Percentiles rank a stretch among this genome's conserved stretches.
Conservation (phyloP, 2,329 filamentous ascomycete species). For the Trichoderma sp. region DNA sequence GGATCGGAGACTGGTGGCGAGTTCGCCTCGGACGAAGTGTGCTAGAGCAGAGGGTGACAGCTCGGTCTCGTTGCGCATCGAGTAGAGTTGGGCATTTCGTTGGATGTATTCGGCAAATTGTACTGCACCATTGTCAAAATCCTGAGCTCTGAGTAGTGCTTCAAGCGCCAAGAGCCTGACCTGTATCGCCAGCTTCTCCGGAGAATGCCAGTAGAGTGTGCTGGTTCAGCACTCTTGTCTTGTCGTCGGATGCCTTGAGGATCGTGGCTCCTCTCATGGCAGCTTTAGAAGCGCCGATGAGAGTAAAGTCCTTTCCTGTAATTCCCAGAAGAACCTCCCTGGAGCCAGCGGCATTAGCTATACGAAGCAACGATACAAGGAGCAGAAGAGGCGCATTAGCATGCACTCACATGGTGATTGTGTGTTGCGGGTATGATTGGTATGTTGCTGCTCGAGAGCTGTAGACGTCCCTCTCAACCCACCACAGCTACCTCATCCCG, state of each 20-base stretch:
- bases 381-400: neutral
- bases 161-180: slow-evolving; percentile 50
- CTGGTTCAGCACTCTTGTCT: slow-evolving; percentile 90
- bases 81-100: slow-evolving; percentile 96
- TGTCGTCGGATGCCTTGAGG: slow-evolving; percentile 94
- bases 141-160: neutral
- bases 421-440: slow-evolving; percentile 7
- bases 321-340: slow-evolving; percentile 99
- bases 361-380: neutral
- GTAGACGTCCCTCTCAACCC: slow-evolving; percentile 21
- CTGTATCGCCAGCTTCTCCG: slow-evolving; percentile 93
- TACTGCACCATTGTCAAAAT: slow-evolving; percentile 57
- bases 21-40: slow-evolving; percentile 90
- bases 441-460: slow-evolving; percentile 29
- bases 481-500: slow-evolving; percentile 24
- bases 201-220: slow-evolving; percentile 94
- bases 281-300: slow-evolving; percentile 96
- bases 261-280: slow-evolving; percentile 97
- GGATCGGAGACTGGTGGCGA: slow-evolving; percentile 86
- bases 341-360: slow-evolving; percentile 21
- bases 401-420: slow-evolving; percentile 25
- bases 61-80: slow-evolving; percentile 95
- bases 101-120: slow-evolving; percentile 99
- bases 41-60: slow-evolving; percentile 86
- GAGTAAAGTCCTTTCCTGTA: slow-evolving; percentile 98